Evolutionary conservation across 2,329 filamentous ascomycete genomes (phyloP), one percentile per base, ranked within the genome.

Genomic region (Apiospora kogelbergensis): DNA sequence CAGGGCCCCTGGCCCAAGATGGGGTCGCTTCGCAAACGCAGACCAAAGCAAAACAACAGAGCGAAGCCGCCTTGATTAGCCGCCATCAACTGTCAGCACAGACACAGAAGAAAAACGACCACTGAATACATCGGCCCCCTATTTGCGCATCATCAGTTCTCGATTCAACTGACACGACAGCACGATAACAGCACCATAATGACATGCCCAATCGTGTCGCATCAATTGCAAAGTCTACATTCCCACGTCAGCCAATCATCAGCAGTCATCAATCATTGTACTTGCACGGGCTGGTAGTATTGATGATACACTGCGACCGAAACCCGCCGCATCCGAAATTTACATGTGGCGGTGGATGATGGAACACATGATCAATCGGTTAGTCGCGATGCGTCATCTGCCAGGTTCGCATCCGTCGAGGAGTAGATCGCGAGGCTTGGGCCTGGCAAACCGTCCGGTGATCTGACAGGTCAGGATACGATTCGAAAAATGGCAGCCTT

Each of bases 391-490:
- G 30, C 26, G 53, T 60, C 53, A 60, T 26, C 53, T 57, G 26
- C 17, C 30, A 60, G 53, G 17, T 22, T 37, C 24, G 26, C 26
- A n/a, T 11, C 53, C 26, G 3, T 37, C 17, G 30, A 60, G 53
- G 30, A 17, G 30, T 37, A 60, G 53, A 60, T 60, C 26, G 53
- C 30, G 53, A 60, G 30, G 53, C 53, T 60, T n/a, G 53, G 53
- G 53, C 30, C 53, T 60, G 53, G 37, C 17, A 2, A n/a, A 15
- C 24, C 30, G n/a, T 60, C 17, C 30, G 53, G 53, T 30, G 5
- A 37, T 37, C 26, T 60, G 30, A 60, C 53, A 60, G 53, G 53
- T n/a, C 53, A 60, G 53, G 17, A 60, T 60, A 60, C 53, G 53
- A 60, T 9, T 37, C 10, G 30, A n/a, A n/a, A 37, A n/a, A n/a